A percentile compares a stretch with the other conserved stretches of the same genome.
These are phyloP conservation scores for Vararia minispora DNA, from an alignment of 768 basidiomycete species.

Conservation along the genomic window DNA sequence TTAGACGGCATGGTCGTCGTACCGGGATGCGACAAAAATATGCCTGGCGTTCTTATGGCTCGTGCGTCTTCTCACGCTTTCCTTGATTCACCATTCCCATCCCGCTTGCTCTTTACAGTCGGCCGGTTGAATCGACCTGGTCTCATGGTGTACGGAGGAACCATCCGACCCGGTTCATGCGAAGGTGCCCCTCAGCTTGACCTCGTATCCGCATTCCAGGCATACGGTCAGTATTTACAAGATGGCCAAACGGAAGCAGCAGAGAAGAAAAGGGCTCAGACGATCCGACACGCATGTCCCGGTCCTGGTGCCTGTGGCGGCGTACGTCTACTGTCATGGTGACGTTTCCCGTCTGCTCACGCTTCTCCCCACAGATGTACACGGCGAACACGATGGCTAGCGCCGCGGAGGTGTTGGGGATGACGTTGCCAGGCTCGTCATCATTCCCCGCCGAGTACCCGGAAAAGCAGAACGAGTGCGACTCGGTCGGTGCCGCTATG, in stretches of 20 bases:
- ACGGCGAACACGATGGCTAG: constrained; percentile 99
- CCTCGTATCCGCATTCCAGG: constrained; percentile 95
- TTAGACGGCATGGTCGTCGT: constrained; percentile 96
- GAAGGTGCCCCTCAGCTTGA: constrained; percentile 82
- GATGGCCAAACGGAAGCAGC: constrained; percentile 79
- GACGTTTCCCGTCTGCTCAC: background rate
- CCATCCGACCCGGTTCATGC: constrained; percentile 88
- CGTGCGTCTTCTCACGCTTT: constrained; percentile 37
- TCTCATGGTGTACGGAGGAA: constrained; percentile 96
- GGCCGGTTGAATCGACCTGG: constrained; percentile 94
- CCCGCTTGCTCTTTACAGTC: constrained; percentile 32
- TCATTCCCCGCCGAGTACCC: constrained; percentile 89
- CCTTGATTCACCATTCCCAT: background rate
- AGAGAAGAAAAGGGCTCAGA: constrained; percentile 75
- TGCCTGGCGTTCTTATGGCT: constrained; percentile 99
- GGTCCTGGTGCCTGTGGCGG: constrained; percentile 97
- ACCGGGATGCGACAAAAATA: constrained; percentile 99
- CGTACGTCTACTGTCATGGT: constrained; percentile 36
- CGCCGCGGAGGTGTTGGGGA: constrained; percentile 89
- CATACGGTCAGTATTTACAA: constrained; percentile 91
- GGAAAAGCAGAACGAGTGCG: constrained; percentile 83
- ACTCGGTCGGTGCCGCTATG: constrained; percentile 73
- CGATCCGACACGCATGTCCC: constrained; percentile 90
- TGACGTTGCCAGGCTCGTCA: constrained; percentile 95
- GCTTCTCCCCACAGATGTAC: constrained; percentile 60